These are phyloP conservation scores for Mortierella sp. DNA, from an alignment of 371 early-diverging fungal genomes.

Conservation along the genomic window DNA sequence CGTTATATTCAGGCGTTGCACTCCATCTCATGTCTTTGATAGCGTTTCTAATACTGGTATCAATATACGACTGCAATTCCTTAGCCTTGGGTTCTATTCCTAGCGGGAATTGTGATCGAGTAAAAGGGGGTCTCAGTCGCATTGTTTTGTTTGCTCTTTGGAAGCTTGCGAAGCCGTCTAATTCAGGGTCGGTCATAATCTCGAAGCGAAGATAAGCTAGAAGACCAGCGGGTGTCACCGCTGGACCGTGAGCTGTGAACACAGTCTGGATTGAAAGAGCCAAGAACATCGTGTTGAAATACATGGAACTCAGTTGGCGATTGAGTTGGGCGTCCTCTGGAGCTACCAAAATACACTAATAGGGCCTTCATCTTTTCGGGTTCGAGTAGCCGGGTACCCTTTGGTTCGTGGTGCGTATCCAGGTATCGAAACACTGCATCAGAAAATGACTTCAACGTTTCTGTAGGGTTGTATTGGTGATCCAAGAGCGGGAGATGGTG, in stretches of 20 bases:
- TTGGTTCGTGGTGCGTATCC: conserved; percentile 25
- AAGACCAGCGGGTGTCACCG: conserved; percentile 28
- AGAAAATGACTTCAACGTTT: conserved; percentile 17
- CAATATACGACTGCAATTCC: conserved; percentile 10
- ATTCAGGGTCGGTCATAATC: conserved; percentile 30
- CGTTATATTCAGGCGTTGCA: conserved; percentile 4
- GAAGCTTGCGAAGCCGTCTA: conserved; percentile 11
- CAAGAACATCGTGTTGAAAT: conserved; percentile 7
- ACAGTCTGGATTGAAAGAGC: conserved; percentile 28
- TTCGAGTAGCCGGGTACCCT: conserved; percentile 17
- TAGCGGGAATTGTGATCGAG: conserved; percentile 23
- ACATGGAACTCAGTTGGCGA: conserved; percentile 7
- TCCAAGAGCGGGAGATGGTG: conserved; percentile 25
- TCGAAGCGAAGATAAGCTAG: conserved; percentile 27
- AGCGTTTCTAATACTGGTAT: conserved; percentile 4
- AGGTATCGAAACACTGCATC: conserved; percentile 21
- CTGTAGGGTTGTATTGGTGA: conserved; percentile 23
- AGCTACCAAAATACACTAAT: background rate
- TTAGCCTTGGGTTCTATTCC: conserved; percentile 19
- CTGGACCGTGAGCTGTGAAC: conserved; percentile 23
- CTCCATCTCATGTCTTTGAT: conserved; percentile 22
- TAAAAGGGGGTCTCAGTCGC: conserved; percentile 21
- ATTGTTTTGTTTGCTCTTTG: conserved; percentile 8
- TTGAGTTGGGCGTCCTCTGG: background rate
- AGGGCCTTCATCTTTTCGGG: conserved; percentile 22